Evolutionary conservation across 2,329 filamentous ascomycete species (phyloP).

Genomic region (Penicillium hordei): DNA sequence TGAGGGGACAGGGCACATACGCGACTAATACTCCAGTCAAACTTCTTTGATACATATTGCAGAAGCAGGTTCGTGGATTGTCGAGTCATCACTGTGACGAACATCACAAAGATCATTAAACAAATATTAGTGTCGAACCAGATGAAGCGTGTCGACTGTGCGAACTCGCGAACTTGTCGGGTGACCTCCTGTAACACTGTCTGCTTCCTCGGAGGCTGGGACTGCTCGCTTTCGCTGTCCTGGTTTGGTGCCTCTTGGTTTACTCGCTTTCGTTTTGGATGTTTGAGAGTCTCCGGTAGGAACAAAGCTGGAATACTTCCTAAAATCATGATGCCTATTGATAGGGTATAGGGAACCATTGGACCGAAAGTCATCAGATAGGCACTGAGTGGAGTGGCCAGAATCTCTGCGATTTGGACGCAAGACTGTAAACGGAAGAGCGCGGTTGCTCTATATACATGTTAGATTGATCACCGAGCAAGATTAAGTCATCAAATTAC

Average conservation of each 20-base stretch:
- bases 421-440: slow-evolving; percentile 26
- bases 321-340: slow-evolving; percentile 11
- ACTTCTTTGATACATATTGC: slow-evolving; percentile 33
- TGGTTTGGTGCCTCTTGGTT: background rate
- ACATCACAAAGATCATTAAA: slow-evolving; percentile 23
- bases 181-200: slow-evolving; percentile 11
- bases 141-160: slow-evolving; percentile 25
- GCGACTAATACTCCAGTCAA: slow-evolving; percentile 30
- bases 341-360: slow-evolving; percentile 26
- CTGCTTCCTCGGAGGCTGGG: slow-evolving; percentile 7
- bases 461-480: background rate
- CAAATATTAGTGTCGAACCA: slow-evolving; percentile 24
- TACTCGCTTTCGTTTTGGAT: slow-evolving; percentile 14
- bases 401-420: slow-evolving; percentile 24
- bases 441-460: slow-evolving; percentile 20
- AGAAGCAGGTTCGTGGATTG: slow-evolving; percentile 27
- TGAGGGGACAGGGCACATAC: slow-evolving; percentile 16
- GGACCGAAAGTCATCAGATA: slow-evolving; percentile 26
- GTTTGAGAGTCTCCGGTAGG: slow-evolving; percentile 26
- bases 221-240: background rate
- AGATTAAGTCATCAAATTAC: slow-evolving; percentile 13
- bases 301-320: slow-evolving; percentile 15
- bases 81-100: slow-evolving; percentile 25
- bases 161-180: slow-evolving; percentile 20
- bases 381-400: slow-evolving; percentile 31